Percentiles rank a stretch among this genome's conserved stretches.
These are phyloP conservation scores for Anthostomella pinea DNA, from an alignment of 2,329 filamentous ascomycete species.

Conservation along the genomic window DNA sequence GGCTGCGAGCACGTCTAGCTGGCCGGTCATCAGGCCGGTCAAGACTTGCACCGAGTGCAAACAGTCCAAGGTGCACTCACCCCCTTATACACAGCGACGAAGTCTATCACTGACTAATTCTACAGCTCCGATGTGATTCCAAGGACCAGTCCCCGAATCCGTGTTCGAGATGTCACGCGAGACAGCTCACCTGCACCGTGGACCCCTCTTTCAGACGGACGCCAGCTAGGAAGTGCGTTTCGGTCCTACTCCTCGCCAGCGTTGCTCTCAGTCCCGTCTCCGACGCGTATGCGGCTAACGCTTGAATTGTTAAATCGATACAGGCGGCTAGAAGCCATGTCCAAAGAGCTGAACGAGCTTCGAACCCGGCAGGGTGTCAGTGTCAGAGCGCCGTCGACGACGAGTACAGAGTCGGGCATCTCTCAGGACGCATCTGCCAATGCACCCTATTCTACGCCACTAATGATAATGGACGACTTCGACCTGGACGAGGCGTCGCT, in stretches of 20 bases:
- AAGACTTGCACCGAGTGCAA: constrained; percentile 33
- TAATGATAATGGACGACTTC: constrained; percentile 21
- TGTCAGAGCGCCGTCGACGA: constrained; percentile 16
- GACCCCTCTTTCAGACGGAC: constrained; percentile 32
- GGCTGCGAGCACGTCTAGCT: constrained; percentile 21
- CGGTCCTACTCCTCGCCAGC: background rate
- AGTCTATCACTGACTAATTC: constrained; percentile 7
- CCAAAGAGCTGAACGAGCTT: constrained; percentile 31
- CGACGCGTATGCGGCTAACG: background rate
- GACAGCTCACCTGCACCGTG: constrained; percentile 28
- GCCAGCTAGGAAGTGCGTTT: constrained; percentile 30
- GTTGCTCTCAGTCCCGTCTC: background rate
- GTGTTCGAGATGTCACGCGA: constrained; percentile 29
- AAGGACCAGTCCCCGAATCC: constrained; percentile 31
- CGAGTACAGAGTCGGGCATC: constrained; percentile 21
- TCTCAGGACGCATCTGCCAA: constrained; percentile 18
- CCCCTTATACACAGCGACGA: constrained; percentile 5
- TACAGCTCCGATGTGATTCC: constrained; percentile 32
- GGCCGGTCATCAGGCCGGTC: constrained; percentile 26
- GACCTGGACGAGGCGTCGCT: constrained; percentile 21
- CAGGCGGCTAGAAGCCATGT: constrained; percentile 33
- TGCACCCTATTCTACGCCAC: constrained; percentile 9
- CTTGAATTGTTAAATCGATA: too few species aligned
- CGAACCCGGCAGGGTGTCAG: constrained; percentile 22
- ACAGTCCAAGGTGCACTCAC: constrained; percentile 28